These are phyloP conservation scores for Talaromyces proteolyticus DNA, from an alignment of 495 filamentous ascomycete species.

Conservation along the genomic window DNA sequence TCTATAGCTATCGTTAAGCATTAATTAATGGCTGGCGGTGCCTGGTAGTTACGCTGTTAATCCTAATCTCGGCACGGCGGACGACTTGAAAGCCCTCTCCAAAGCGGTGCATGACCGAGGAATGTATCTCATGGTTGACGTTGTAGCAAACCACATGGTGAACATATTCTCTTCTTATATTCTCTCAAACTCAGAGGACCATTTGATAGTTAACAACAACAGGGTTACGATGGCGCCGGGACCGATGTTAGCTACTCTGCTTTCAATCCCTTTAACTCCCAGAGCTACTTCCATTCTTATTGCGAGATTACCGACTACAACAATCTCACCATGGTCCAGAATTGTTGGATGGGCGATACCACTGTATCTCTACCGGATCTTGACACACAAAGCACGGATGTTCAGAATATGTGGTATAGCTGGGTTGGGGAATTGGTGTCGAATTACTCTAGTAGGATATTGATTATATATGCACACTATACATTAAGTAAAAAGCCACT, in stretches of 20 bases:
- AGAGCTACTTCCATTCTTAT: constrained; percentile 58
- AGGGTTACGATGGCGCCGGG: constrained; percentile 52
- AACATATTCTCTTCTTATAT: constrained; percentile 6
- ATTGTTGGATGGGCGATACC: constrained; percentile 63
- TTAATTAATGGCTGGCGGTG: too few relatives aligned
- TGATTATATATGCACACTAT: too few relatives aligned
- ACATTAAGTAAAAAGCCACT: neutral
- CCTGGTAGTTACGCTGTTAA: constrained; percentile 51
- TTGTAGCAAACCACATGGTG: constrained; percentile 74
- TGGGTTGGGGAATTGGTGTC: constrained; percentile 62
- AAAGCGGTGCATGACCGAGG: constrained; percentile 53
- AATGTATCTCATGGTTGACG: constrained; percentile 75
- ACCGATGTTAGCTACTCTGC: constrained; percentile 52
- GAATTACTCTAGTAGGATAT: constrained; percentile 58
- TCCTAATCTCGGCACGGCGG: constrained; percentile 57
- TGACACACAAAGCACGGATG: constrained; percentile 52
- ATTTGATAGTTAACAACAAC: neutral
- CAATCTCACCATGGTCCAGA: constrained; percentile 38
- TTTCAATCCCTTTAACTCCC: constrained; percentile 60
- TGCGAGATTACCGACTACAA: constrained; percentile 61
- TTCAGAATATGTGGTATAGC: constrained; percentile 52
- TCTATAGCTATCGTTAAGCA: neutral
- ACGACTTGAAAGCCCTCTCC: constrained; percentile 56
- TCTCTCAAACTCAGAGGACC: neutral
- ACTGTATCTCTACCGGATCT: constrained; percentile 62